Conservation (phyloP, 2,329 filamentous ascomycete genomes). For the Pseudocercospora cruenta region DNA sequence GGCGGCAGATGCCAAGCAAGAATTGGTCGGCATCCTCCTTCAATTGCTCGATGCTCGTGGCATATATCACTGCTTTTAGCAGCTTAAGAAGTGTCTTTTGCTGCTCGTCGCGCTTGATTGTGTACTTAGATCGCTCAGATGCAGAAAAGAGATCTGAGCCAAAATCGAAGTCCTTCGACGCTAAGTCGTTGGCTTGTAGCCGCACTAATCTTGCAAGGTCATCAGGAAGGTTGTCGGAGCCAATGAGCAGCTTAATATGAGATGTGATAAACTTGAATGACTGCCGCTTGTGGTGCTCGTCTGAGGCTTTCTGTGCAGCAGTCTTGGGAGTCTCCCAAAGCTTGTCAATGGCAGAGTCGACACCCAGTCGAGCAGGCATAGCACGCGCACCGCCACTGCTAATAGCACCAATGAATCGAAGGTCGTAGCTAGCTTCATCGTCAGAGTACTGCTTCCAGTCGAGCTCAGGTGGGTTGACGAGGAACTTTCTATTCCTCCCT, state of each 20-base stretch:
- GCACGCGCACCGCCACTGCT: slow-evolving; percentile 69
- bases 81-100: slow-evolving; percentile 82
- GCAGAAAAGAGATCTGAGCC: slow-evolving; percentile 72
- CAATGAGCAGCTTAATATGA: slow-evolving; percentile 88
- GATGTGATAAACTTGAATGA: slow-evolving; percentile 84
- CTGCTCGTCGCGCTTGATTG: slow-evolving; percentile 83
- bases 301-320: slow-evolving; percentile 65
- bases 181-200: slow-evolving; percentile 84
- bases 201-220: slow-evolving; percentile 84
- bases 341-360: slow-evolving; percentile 87
- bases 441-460: slow-evolving; percentile 84
- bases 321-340: slow-evolving; percentile 77
- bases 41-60: slow-evolving; percentile 76
- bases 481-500: slow-evolving; percentile 91
- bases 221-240: slow-evolving; percentile 83
- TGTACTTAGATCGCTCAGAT: slow-evolving; percentile 79
- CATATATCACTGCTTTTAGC: slow-evolving; percentile 85
- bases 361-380: slow-evolving; percentile 82
- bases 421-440: slow-evolving; percentile 82
- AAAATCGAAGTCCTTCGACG: slow-evolving; percentile 70
- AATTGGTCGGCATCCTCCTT: slow-evolving; percentile 75
- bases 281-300: slow-evolving; percentile 90
- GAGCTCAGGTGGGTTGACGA: slow-evolving; percentile 85
- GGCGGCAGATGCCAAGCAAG: slow-evolving; percentile 78
- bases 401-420: slow-evolving; percentile 86